Percentiles rank a stretch among this genome's conserved stretches.
Conservation (phyloP, 2,329 filamentous ascomycete genomes). For the Xylaria arbuscula region DNA sequence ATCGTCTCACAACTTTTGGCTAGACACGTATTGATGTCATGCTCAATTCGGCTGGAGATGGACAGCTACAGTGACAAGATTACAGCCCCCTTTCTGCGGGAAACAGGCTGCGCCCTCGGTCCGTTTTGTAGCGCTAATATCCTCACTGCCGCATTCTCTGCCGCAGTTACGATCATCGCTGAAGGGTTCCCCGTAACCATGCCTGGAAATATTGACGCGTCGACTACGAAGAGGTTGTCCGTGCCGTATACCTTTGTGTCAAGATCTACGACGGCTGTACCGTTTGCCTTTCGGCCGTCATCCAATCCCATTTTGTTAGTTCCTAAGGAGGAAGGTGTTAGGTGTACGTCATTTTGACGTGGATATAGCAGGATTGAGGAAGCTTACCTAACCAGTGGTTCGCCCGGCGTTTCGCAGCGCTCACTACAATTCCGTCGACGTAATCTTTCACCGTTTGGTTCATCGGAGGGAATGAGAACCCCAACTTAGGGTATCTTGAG, state of each 20-base stretch:
- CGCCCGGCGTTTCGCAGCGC: constrained; percentile 54
- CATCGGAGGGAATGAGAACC: constrained; percentile 64
- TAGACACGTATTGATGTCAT: constrained; percentile 24
- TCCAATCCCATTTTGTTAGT: constrained; percentile 71
- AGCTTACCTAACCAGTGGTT: constrained; percentile 64
- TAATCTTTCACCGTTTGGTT: constrained; percentile 66
- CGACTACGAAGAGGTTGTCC: constrained; percentile 75
- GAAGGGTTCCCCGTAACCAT: constrained; percentile 75
- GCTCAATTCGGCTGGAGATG: not conserved
- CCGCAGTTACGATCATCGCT: constrained; percentile 55
- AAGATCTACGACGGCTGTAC: constrained; percentile 70
- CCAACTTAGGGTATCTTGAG: constrained; percentile 65
- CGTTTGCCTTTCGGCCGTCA: constrained; percentile 62
- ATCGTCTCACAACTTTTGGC: constrained; percentile 34
- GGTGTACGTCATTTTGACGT: not conserved
- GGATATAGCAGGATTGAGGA: not conserved
- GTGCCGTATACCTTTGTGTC: constrained; percentile 75
- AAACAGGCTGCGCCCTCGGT: constrained; percentile 35
- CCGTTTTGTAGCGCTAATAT: constrained; percentile 47
- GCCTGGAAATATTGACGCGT: constrained; percentile 76
- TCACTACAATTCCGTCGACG: constrained; percentile 58
- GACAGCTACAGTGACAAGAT: constrained; percentile 38
- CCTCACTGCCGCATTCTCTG: constrained; percentile 53
- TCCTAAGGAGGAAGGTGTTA: constrained; percentile 35
- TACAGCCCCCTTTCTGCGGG: constrained; percentile 40